Base-by-base conservation (phyloP, 2,329 filamentous ascomycete species). In the Penicillium sp. region DNA sequence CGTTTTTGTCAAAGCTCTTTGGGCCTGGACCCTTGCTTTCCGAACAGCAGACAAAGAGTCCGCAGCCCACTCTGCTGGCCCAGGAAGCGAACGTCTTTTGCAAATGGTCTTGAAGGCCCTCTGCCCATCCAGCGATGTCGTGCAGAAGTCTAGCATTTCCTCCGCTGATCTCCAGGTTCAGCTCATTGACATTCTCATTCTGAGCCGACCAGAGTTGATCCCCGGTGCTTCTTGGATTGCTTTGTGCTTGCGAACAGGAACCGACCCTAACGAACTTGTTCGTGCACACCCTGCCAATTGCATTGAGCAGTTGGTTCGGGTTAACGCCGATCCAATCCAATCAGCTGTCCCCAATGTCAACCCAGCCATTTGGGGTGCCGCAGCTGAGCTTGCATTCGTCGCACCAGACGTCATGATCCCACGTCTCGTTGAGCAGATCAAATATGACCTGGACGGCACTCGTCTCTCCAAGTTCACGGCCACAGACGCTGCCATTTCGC, bases 311-410 rank as follows among this genome's bases (percentile, higher is more conserved):
- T 85, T 97, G 54, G 76, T 81, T 43, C 68, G 74, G 27, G 72
- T 79, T 47, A 80, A 81, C 52, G 82, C 85, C 57, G 71, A 76
- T 45, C 65, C 70, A 18, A 55, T 73, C 31, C 66, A 74, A 52
- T 73, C 67, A 14, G 68, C 61, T 39, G 65, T 77, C 18, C 67
- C 67, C 13, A 58, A 67, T 46, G 63, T 74, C 47, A 86, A 85
- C 65, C 75, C 78, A 39, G 93, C 93, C 49, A 90, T 93, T 3
- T 95, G 87, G 72, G 87, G 86, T 63, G 91, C 93, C 7, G 90
- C 91, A 10, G 92, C 92, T 36, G 94, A 97, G 67, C 80, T 99
- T 55, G 92, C 91, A 3, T 99, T 99, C 68, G 91, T 99, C 24
- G 90, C 93, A 4, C 94, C 94, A 0, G 89, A 94, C 42, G 79